phyloP scores from a whole-genome alignment of 2,329 filamentous ascomycete genomes.

The Cladophialophora bantiana region DNA sequence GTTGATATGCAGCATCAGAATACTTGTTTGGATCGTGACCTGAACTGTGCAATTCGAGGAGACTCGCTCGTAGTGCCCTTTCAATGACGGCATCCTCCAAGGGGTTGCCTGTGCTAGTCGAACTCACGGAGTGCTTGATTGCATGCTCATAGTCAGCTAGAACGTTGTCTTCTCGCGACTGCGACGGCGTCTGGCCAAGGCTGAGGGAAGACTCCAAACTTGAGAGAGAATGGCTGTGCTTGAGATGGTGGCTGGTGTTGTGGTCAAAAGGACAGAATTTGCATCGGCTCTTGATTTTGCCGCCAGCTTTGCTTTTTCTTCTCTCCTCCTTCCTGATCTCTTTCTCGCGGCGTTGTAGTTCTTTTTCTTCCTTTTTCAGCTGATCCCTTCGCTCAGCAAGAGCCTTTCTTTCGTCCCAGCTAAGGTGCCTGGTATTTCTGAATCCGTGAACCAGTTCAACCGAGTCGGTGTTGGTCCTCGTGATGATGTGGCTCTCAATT shows the following conservation, averaged over 20 bases:
- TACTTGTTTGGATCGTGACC: slow-evolving; percentile 40
- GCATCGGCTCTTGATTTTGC: slow-evolving; percentile 34
- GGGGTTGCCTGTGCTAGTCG: slow-evolving; percentile 73
- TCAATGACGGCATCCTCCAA: slow-evolving; percentile 76
- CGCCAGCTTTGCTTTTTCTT: slow-evolving; percentile 35
- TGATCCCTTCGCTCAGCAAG: slow-evolving; percentile 49
- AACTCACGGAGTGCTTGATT: slow-evolving; percentile 71
- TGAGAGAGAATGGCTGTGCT: slow-evolving; percentile 24
- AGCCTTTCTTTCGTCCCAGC: slow-evolving; percentile 61
- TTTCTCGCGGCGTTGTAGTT: slow-evolving; percentile 36
- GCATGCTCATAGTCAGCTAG: slow-evolving; percentile 73
- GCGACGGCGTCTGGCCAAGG: slow-evolving; percentile 27
- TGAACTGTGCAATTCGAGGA: slow-evolving; percentile 62
- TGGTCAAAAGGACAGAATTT: slow-evolving; percentile 39
- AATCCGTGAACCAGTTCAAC: slow-evolving; percentile 55
- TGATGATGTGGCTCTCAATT: slow-evolving; percentile 56
- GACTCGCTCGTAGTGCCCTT: slow-evolving; percentile 74
- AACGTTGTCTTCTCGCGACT: slow-evolving; percentile 45
- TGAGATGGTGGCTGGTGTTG: slow-evolving; percentile 31
- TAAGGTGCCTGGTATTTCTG: slow-evolving; percentile 57
- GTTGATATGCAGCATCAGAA: slow-evolving; percentile 44
- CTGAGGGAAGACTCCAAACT: slow-evolving; percentile 25
- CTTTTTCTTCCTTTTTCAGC: slow-evolving; percentile 42
- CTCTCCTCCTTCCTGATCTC: slow-evolving; percentile 40
- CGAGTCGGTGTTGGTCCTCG: slow-evolving; percentile 46